These are phyloP conservation scores for Erythrophleum ivorense DNA, from an alignment of 331 rosid species.

Conservation along the genomic window DNA sequence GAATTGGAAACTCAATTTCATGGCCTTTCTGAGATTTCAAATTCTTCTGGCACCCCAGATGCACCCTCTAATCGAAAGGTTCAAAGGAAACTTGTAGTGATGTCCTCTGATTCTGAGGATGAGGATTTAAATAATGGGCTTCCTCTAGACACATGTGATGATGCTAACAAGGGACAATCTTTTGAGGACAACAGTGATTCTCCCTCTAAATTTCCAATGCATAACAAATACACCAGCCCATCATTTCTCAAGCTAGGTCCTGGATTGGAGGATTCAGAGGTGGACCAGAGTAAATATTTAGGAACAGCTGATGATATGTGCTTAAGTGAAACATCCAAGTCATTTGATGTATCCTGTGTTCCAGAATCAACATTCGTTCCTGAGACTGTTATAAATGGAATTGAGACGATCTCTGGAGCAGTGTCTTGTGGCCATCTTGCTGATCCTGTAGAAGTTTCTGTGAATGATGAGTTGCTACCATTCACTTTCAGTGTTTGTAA, in stretches of 20 bases:
- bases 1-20: slow-evolving; percentile 63
- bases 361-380: slow-evolving; percentile 40
- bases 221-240: slow-evolving; percentile 44
- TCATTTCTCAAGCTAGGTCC: slow-evolving; percentile 48
- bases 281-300: slow-evolving; percentile 44
- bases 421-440: slow-evolving; percentile 36
- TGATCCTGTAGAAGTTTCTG: slow-evolving; percentile 52
- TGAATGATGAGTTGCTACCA: slow-evolving; percentile 48
- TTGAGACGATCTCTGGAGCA: slow-evolving; percentile 11
- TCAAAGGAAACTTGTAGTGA: slow-evolving; percentile 70
- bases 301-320: slow-evolving; percentile 39
- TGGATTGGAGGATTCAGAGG: slow-evolving; percentile 51
- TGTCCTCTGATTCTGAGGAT: slow-evolving; percentile 95
- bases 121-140: slow-evolving; percentile 46
- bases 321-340: slow-evolving; percentile 36
- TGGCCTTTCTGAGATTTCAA: slow-evolving; percentile 55
- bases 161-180: slow-evolving; percentile 42
- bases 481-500: slow-evolving; percentile 31
- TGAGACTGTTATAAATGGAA: slow-evolving; percentile 13
- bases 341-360: slow-evolving; percentile 40
- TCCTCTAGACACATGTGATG: slow-evolving; percentile 39
- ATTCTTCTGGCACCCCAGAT: slow-evolving; percentile 57
- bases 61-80: slow-evolving; percentile 47
- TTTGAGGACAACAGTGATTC: slow-evolving; percentile 39
- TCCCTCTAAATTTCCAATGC: slow-evolving; percentile 41